These are phyloP conservation scores for Crithidia fasciculata DNA, from an alignment of 208 protist genomes.

Conservation along the genomic window DNA sequence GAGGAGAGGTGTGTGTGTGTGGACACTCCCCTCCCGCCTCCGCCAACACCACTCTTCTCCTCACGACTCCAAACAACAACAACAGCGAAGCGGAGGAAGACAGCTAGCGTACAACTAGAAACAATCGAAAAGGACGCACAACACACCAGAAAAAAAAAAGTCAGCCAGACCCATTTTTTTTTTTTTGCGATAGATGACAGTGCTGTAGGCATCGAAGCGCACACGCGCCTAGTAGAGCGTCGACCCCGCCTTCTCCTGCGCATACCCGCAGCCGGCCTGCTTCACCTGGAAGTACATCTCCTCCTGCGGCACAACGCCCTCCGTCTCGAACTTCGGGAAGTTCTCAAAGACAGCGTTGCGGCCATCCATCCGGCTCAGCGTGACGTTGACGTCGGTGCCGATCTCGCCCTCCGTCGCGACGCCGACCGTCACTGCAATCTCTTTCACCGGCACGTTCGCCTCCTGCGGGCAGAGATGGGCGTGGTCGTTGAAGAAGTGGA, in stretches of 20 bases:
- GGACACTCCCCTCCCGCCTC: too few relatives aligned
- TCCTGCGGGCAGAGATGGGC: conserved; percentile 33
- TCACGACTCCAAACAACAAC: neutral
- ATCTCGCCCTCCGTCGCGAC: conserved; percentile 34
- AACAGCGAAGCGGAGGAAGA: conserved; percentile 5
- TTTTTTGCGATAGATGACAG: neutral
- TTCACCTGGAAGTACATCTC: conserved; percentile 72
- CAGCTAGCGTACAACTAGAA: neutral
- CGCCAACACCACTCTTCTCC: too few relatives aligned
- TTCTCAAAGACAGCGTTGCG: conserved; percentile 84
- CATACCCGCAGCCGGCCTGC: conserved; percentile 41
- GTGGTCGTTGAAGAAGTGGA: conserved; percentile 78
- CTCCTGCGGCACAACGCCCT: conserved; percentile 38
- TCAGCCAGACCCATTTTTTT: neutral
- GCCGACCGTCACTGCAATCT: conserved; percentile 72
- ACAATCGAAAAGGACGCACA: neutral
- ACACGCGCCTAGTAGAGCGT: conserved; percentile 22
- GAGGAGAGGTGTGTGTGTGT: too few relatives aligned
- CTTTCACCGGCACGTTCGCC: conserved; percentile 23
- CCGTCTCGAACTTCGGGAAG: conserved; percentile 83
- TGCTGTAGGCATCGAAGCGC: neutral
- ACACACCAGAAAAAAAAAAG: conserved; percentile 20
- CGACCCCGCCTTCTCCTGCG: conserved; percentile 50
- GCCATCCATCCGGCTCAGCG: conserved; percentile 39
- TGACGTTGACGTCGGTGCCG: conserved; percentile 26